phyloP scores from a whole-genome alignment of 2,329 filamentous ascomycete species.

The Claviceps digitariae region DNA sequence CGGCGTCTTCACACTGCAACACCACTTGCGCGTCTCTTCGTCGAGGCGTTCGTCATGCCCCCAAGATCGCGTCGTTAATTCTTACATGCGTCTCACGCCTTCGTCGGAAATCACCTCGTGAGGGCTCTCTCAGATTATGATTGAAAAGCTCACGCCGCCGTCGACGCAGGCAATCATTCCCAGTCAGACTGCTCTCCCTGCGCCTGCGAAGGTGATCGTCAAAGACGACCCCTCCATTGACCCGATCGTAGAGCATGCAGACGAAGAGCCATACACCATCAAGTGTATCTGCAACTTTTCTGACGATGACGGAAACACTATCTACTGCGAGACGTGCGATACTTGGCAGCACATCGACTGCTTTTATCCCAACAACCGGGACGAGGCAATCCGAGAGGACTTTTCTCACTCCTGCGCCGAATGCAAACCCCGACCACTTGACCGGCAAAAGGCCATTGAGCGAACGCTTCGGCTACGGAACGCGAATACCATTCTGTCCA shows the following conservation, averaged over 20 bases:
- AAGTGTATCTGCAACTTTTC: constrained; percentile 92
- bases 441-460: constrained; percentile 61
- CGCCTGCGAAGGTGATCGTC: constrained; percentile 17
- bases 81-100: constrained; percentile 22
- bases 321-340: constrained; percentile 90
- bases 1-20: not conserved
- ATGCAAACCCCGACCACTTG: constrained; percentile 66
- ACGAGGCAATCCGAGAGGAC: constrained; percentile 55
- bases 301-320: constrained; percentile 95
- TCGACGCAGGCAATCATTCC: constrained; percentile 42
- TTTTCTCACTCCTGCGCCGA: constrained; percentile 80
- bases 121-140: constrained; percentile 46
- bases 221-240: constrained; percentile 24
- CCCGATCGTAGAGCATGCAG: constrained; percentile 37
- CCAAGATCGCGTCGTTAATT: constrained; percentile 38
- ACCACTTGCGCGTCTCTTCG: constrained; percentile 25
- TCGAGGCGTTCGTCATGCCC: constrained; percentile 44
- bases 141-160: constrained; percentile 40
- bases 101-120: constrained; percentile 24
- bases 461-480: constrained; percentile 48
- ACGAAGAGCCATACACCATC: constrained; percentile 83
- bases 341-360: constrained; percentile 98
- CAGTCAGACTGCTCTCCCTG: constrained; percentile 35
- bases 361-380: constrained; percentile 68
- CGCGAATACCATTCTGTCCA: constrained; percentile 19